Percentiles rank a stretch among this genome's conserved stretches.
These are phyloP conservation scores for Mytilinidion resinicola DNA, from an alignment of 495 filamentous ascomycete species.

Conservation along the genomic window DNA sequence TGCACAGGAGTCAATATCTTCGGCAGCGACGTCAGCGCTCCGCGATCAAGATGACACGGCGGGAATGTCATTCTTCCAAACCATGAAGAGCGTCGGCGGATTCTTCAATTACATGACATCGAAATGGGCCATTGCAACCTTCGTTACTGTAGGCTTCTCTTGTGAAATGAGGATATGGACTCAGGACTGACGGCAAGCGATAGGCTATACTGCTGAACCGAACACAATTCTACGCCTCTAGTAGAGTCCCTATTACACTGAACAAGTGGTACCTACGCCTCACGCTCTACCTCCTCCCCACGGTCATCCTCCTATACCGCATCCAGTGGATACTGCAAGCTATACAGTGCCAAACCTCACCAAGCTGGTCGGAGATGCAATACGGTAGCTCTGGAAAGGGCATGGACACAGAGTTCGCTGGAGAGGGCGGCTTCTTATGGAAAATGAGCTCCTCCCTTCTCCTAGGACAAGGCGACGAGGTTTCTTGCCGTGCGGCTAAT, in stretches of 20 bases:
- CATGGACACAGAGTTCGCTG: slow-evolving; percentile 65
- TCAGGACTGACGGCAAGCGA: slow-evolving; percentile 14
- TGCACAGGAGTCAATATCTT: slow-evolving; percentile 35
- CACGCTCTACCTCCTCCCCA: slow-evolving; percentile 64
- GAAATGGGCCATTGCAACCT: slow-evolving; percentile 84
- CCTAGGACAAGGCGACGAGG: slow-evolving; percentile 58
- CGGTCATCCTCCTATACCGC: slow-evolving; percentile 67
- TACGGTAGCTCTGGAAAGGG: slow-evolving; percentile 65
- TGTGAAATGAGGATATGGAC: neutral
- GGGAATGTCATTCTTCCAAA: slow-evolving; percentile 29
- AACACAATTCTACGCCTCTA: slow-evolving; percentile 87
- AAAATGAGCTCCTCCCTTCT: slow-evolving; percentile 59
- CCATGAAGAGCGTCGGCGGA: slow-evolving; percentile 62
- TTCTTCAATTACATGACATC: slow-evolving; percentile 89
- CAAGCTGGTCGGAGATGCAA: slow-evolving; percentile 62
- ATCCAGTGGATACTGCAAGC: slow-evolving; percentile 66
- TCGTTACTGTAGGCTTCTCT: slow-evolving; percentile 55
- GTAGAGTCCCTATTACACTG: slow-evolving; percentile 65
- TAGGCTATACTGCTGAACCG: slow-evolving; percentile 82
- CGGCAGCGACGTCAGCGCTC: slow-evolving; percentile 26
- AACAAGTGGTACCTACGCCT: slow-evolving; percentile 62
- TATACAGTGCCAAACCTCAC: slow-evolving; percentile 87
- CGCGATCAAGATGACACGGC: slow-evolving; percentile 10
- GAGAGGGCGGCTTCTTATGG: slow-evolving; percentile 63
- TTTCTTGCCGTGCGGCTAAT: slow-evolving; percentile 62